Evolutionary conservation across 169 alveolate genomes (phyloP).

Genomic region (Cryptosporidium meleagridis): DNA sequence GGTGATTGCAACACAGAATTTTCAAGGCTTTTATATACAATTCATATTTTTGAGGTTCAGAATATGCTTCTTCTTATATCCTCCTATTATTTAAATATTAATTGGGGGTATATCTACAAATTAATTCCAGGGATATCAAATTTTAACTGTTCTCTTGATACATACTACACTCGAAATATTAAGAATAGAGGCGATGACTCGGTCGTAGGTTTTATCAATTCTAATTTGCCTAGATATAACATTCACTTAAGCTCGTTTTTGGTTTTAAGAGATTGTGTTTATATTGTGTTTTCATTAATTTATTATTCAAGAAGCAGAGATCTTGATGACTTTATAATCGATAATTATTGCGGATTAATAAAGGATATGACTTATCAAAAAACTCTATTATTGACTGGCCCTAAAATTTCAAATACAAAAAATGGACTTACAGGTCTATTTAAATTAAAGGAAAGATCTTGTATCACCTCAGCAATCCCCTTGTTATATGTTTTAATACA

Average conservation of each 20-base stretch:
- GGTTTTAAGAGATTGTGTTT: constrained; percentile 59
- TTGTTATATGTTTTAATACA: constrained; percentile 29
- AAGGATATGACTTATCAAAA: constrained; percentile 50
- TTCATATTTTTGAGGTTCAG: constrained; percentile 35
- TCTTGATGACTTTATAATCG: constrained; percentile 6
- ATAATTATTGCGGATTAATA: constrained; percentile 35
- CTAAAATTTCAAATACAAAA: not conserved
- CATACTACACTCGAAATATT: not conserved
- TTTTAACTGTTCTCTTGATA: not conserved
- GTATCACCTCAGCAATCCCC: constrained; percentile 68
- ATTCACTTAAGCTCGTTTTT: constrained; percentile 60
- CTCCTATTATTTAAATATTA: constrained; percentile 38
- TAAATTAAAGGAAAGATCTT: constrained; percentile 13
- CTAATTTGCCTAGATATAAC: constrained; percentile 13
- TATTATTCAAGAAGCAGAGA: constrained; percentile 15
- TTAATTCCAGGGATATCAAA: constrained; percentile 60
- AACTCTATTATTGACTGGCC: constrained; percentile 44
- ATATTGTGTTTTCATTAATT: constrained; percentile 13
- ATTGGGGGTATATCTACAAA: constrained; percentile 29
- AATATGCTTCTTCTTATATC: constrained; percentile 30
- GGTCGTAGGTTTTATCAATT: no score
- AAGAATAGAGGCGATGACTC: not conserved
- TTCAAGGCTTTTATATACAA: constrained; percentile 15
- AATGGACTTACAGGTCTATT: not conserved
- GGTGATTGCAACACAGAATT: constrained; percentile 20